Percentiles rank a stretch among this genome's conserved stretches.
These are phyloP conservation scores for Paratinospora sagittata DNA, from an alignment of 164 flowering plant species.

Conservation along the genomic window DNA sequence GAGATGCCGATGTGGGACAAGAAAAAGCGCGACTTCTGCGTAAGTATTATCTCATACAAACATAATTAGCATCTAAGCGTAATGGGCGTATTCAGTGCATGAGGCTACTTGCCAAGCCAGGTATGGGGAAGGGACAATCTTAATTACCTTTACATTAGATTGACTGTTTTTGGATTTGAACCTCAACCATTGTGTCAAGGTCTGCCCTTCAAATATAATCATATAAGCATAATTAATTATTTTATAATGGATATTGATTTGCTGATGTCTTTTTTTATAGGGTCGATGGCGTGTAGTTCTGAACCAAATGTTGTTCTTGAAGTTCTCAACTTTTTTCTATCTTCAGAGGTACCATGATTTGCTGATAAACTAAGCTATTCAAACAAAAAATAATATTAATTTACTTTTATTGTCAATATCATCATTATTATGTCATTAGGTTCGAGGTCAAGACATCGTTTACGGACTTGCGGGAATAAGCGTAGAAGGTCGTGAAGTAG, in stretches of 20 bases:
- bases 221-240: not conserved
- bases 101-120: no score
- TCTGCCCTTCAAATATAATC: not conserved
- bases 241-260: not conserved
- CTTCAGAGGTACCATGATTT: conserved; percentile 53
- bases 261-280: conserved; percentile 27
- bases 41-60: not conserved
- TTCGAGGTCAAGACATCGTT: conserved; percentile 83
- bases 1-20: conserved; percentile 88
- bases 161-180: no score
- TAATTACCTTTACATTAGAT: no score
- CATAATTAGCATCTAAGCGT: not conserved
- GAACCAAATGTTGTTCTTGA: conserved; percentile 70
- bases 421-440: conserved; percentile 30
- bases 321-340: conserved; percentile 68
- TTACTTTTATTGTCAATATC: not conserved
- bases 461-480: conserved; percentile 64
- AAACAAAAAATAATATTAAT: not conserved
- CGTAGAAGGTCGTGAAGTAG: conserved; percentile 66
- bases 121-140: no score
- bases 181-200: no score
- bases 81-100: no score
- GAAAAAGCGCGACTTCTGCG: conserved; percentile 23
- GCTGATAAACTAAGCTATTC: not conserved
- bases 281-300: conserved; percentile 62